Evolutionary conservation across 805 yeast species (phyloP), one percentile per base, ranked within the genome.

Genomic region (Metschnikowia picachoensis): DNA sequence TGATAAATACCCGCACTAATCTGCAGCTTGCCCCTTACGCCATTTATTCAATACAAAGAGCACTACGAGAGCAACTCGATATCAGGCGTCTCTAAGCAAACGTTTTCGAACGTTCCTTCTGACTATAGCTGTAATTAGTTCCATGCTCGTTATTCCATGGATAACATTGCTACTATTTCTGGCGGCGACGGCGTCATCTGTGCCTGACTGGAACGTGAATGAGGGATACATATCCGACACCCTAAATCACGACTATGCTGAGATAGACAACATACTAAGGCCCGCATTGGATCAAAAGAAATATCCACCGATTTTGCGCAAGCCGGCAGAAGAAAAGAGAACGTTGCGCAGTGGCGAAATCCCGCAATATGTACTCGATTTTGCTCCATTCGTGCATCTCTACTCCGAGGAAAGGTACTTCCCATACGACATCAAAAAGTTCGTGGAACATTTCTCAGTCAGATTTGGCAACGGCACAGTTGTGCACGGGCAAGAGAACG

Each of bases 381-480:
- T 76, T 59, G 79, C 86, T 4, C 98, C 99, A 0, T 67, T 83
- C 43, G 91, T 92, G 2, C 87, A 88, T 60, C 70, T 92, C 10
- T 91, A 92, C 67, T 82, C 95, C 1, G 99, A 92, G 60, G 99
- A 92, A 58, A 66, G 72, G 44, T 92, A 91, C 60, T 70, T 85
- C 54, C 96, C 99, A 0, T 88, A 88, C 56, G 95, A 89, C 58
- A 75, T 90, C 34, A 76, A 72, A 28, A 78, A 85, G 16, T 92
- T 66, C 61, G 90, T 87, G 7, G 66, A 68, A 7, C 78, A 87
- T 60, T 86, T 88, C 66, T 77, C 76, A 52, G 74, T 85, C 16
- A 74, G 74, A 16, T 77, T 74, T 53, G 60, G 55, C 8, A 74
- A 79, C 56, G 85, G 84, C 2, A 62, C 81, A 0, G 60, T 52